These are phyloP conservation scores for Coniochaeta hoffmannii DNA, from an alignment of 2,329 filamentous ascomycete genomes.

Conservation along the genomic window DNA sequence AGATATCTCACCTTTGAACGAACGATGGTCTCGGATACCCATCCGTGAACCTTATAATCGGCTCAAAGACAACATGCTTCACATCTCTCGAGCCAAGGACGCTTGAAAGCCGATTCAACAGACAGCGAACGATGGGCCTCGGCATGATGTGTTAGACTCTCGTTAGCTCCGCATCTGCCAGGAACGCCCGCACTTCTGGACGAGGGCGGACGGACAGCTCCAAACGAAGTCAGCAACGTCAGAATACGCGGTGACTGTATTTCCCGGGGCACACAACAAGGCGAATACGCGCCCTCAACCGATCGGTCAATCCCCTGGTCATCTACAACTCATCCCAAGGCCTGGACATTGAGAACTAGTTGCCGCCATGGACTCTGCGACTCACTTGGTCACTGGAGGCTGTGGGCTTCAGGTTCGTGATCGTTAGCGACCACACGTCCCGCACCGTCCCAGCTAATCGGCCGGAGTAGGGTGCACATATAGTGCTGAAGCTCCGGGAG, in stretches of 20 bases:
- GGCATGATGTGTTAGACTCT: too few species aligned
- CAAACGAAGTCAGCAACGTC: background rate
- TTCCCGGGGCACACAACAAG: too few species aligned
- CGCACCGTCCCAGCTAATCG: background rate
- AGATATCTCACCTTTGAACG: too few species aligned
- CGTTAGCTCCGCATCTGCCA: background rate
- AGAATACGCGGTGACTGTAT: too few species aligned
- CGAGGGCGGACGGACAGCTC: background rate
- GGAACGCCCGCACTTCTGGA: background rate
- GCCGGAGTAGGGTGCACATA: slow-evolving; percentile 35
- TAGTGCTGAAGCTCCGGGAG: slow-evolving; percentile 41
- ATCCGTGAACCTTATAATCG: too few species aligned
- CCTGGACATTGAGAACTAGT: background rate
- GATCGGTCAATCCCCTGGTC: too few species aligned
- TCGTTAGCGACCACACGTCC: background rate
- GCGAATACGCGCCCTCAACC: too few species aligned
- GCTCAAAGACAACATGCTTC: too few species aligned
- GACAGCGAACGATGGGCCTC: background rate
- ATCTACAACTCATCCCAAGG: too few species aligned
- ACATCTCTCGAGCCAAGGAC: too few species aligned
- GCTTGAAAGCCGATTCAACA: too few species aligned
- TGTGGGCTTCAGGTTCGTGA: slow-evolving; percentile 34
- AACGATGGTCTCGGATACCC: too few species aligned
- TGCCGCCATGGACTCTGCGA: slow-evolving; percentile 7
- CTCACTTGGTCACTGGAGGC: slow-evolving; percentile 41